Evolutionary conservation across 768 basidiomycete species (phyloP).

Genomic region (Trichaptum fuscoviolaceum): DNA sequence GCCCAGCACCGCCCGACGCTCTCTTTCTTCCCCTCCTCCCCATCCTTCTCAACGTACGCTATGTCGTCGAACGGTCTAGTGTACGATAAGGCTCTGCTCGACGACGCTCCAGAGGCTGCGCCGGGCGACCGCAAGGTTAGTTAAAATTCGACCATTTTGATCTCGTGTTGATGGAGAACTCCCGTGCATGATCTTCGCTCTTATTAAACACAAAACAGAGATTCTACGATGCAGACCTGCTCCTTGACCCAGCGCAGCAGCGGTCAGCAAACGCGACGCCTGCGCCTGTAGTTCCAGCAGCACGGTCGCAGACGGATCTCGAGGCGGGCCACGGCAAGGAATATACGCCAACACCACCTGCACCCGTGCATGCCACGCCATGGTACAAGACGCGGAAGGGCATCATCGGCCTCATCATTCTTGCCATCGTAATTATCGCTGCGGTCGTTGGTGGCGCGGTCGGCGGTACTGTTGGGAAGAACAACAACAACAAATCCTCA

Average conservation of each 20-base stretch:
- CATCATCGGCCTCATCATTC: conserved; percentile 32
- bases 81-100: neutral
- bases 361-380: conserved; percentile 17
- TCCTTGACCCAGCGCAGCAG: neutral
- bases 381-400: conserved; percentile 50
- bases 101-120: neutral
- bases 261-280: neutral
- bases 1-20: neutral
- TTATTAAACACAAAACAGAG: neutral
- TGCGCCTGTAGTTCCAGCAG: neutral
- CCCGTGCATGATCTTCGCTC: neutral
- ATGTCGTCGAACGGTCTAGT: neutral
- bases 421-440: conserved; percentile 38
- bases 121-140: neutral
- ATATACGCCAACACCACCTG: conserved; percentile 5
- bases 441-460: conserved; percentile 56
- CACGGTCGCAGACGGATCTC: neutral
- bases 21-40: neutral
- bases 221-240: neutral
- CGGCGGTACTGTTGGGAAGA: conserved; percentile 39
- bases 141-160: neutral
- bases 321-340: conserved; percentile 6
- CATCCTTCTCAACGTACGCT: neutral
- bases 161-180: neutral
- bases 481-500: conserved; percentile 7